phyloP scores from a whole-genome alignment of 2,329 filamentous ascomycete genomes.

The Ascochyta clinopodiicola region DNA sequence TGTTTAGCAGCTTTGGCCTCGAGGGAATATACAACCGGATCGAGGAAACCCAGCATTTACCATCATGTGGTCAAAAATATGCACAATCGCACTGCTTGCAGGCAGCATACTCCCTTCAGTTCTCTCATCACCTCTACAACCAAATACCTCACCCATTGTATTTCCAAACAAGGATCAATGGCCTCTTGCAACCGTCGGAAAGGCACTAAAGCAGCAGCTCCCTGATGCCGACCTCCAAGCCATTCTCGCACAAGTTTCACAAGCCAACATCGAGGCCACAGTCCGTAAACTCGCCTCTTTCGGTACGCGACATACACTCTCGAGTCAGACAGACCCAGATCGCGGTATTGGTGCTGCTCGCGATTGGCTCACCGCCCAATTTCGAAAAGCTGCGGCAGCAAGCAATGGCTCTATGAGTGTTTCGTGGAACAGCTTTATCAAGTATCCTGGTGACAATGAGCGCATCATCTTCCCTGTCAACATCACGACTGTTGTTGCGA shows the following conservation, averaged over 20 bases:
- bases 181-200: conserved; percentile 45
- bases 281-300: conserved; percentile 60
- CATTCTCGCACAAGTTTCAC: conserved; percentile 47
- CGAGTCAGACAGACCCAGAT: conserved; percentile 55
- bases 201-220: conserved; percentile 42
- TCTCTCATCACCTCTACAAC: conserved; percentile 21
- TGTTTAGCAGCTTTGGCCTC: neutral
- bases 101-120: conserved; percentile 8
- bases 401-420: conserved; percentile 58
- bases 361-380: conserved; percentile 60
- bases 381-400: conserved; percentile 52
- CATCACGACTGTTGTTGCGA: conserved; percentile 57
- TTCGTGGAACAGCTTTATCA: conserved; percentile 58
- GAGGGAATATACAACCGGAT: no score
- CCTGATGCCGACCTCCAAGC: conserved; percentile 47
- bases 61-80: conserved; percentile 20
- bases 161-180: conserved; percentile 36
- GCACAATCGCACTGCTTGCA: conserved; percentile 12
- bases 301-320: conserved; percentile 62
- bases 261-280: conserved; percentile 55
- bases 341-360: conserved; percentile 62
- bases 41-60: neutral
- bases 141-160: conserved; percentile 19
- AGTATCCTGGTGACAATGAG: conserved; percentile 46
- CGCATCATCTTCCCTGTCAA: conserved; percentile 55